These are phyloP conservation scores for Blastobotrys illinoisensis DNA, from an alignment of 1,139 yeast species.

Conservation along the genomic window DNA sequence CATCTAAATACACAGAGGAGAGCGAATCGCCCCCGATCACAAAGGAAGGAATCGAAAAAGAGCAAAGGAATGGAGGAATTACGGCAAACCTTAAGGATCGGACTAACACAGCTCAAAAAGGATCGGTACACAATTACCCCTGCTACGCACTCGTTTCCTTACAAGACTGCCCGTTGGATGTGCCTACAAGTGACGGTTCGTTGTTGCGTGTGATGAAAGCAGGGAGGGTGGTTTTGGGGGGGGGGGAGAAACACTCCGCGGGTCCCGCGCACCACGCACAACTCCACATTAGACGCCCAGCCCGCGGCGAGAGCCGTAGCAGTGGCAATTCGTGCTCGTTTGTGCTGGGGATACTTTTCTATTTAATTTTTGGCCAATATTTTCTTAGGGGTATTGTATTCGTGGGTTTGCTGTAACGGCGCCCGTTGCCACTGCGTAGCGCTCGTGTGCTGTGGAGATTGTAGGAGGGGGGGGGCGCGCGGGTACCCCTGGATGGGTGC, in stretches of 20 bases:
- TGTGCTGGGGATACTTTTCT: too few relatives aligned
- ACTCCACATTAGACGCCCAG: not conserved
- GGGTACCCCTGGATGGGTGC: not conserved
- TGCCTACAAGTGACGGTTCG: not conserved
- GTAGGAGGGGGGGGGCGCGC: not conserved
- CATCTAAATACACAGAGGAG: not conserved
- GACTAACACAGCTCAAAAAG: not conserved
- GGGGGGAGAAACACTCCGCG: not conserved
- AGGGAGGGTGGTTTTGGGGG: not conserved
- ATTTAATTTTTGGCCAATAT: too few relatives aligned
- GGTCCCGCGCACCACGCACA: not conserved
- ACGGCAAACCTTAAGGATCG: not conserved
- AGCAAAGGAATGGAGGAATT: not conserved
- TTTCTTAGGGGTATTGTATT: too few relatives aligned
- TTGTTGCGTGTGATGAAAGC: not conserved
- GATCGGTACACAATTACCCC: not conserved
- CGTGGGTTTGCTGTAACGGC: too few relatives aligned
- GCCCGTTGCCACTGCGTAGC: too few relatives aligned
- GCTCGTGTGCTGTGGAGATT: too few relatives aligned
- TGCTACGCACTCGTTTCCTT: not conserved
- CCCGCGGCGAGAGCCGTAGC: too few relatives aligned
- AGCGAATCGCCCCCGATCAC: not conserved
- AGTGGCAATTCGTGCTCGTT: too few relatives aligned
- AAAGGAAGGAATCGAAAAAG: slow-evolving; percentile 1
- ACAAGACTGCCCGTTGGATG: too few relatives aligned